Conservation (phyloP, 768 basidiomycete species). For the Russula earlei region DNA sequence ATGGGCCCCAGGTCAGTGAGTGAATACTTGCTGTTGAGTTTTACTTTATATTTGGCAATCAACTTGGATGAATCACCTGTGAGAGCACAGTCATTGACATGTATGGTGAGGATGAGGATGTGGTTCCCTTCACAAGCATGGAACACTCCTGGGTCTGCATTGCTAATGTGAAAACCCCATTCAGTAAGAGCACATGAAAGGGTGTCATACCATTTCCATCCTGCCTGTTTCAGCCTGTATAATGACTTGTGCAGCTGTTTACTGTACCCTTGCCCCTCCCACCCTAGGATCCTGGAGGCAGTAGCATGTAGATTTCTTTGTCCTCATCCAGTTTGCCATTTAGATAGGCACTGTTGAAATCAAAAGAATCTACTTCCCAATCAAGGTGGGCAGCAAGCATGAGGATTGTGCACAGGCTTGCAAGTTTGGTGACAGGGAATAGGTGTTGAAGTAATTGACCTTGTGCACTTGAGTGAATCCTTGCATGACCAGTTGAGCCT, state of each 20-base stretch:
- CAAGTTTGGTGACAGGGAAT: no score
- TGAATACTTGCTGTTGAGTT: not conserved
- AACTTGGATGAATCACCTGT: not conserved
- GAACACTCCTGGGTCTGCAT: not conserved
- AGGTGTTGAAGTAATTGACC: no score
- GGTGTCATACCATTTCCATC: not conserved
- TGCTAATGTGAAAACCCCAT: not conserved
- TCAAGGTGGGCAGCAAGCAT: no score
- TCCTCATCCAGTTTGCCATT: no score
- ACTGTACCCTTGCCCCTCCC: no score
- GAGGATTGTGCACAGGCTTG: no score
- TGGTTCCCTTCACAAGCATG: rapidly evolving
- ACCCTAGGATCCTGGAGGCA: no score
- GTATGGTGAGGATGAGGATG: not conserved
- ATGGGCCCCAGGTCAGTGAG: not conserved
- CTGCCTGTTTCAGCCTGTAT: not conserved
- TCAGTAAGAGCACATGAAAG: not conserved
- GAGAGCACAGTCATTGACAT: not conserved
- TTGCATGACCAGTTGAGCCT: no score
- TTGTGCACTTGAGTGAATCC: no score
- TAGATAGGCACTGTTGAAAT: no score
- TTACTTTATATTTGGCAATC: not conserved
- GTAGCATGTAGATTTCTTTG: no score
- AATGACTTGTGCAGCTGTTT: not conserved
- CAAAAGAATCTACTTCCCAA: no score